Conservation (phyloP, 2,329 filamentous ascomycete species). For the Truncatella angustata region DNA sequence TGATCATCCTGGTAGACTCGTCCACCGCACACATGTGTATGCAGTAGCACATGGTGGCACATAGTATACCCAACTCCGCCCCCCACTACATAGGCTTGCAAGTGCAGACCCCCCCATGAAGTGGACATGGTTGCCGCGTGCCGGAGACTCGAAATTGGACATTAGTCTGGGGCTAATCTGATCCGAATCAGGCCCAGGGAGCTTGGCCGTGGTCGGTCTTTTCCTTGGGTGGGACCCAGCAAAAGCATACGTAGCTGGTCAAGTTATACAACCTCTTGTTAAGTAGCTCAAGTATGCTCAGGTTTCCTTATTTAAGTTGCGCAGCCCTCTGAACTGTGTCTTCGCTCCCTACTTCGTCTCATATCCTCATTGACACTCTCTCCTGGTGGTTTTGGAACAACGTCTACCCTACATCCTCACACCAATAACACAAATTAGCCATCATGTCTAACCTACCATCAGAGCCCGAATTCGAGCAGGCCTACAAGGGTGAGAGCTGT, state of each 20-base stretch:
- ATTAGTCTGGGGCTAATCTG: not conserved
- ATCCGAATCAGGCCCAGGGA: not conserved
- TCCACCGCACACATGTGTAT: too few species aligned
- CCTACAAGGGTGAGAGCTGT: constrained; percentile 76
- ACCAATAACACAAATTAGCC: not conserved
- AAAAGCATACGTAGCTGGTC: not conserved
- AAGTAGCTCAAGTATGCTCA: not conserved
- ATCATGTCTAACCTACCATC: constrained; percentile 77
- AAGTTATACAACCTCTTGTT: not conserved
- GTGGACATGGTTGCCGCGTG: not conserved
- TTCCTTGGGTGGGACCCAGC: not conserved
- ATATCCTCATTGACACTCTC: not conserved
- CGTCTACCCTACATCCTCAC: not conserved
- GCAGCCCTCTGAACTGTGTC: not conserved
- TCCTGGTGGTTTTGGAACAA: not conserved
- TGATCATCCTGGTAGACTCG: too few species aligned
- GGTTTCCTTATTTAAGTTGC: not conserved
- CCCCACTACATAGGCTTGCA: not conserved
- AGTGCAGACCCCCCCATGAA: not conserved
- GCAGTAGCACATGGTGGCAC: not conserved
- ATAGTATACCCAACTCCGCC: not conserved
- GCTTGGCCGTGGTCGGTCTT: constrained; percentile 1
- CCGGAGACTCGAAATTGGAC: not conserved
- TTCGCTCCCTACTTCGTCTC: not conserved
- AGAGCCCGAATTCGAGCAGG: constrained; percentile 98